These are phyloP conservation scores for Plantago ovata DNA, from an alignment of 257 asterid genomes.

Conservation along the genomic window DNA sequence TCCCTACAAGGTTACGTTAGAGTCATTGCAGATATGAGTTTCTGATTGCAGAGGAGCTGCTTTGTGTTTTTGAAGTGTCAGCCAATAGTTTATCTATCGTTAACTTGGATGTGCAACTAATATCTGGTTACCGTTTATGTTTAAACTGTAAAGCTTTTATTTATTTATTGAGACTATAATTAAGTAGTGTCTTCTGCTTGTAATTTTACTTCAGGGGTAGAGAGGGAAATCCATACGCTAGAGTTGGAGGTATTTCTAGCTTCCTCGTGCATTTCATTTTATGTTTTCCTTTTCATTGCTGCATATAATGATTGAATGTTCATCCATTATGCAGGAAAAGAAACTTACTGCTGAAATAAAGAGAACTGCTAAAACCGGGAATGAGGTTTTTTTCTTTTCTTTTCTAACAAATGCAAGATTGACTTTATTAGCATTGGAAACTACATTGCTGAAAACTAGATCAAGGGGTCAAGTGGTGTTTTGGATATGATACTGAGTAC, in stretches of 20 bases:
- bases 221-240: slow-evolving; percentile 65
- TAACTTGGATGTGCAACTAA: too few relatives aligned
- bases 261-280: slow-evolving; percentile 3
- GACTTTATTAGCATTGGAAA: background rate
- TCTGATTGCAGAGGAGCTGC: too few relatives aligned
- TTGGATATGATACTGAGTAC: background rate
- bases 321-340: slow-evolving; percentile 63
- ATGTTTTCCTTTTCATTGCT: background rate
- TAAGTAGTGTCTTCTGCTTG: slow-evolving; percentile 1
- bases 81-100: too few relatives aligned
- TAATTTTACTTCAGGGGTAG: slow-evolving; percentile 51
- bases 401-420: background rate
- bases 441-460: background rate
- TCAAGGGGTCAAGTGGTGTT: background rate
- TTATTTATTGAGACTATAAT: too few relatives aligned
- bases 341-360: slow-evolving; percentile 91
- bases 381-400: slow-evolving; percentile 84
- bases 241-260: slow-evolving; percentile 58
- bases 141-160: too few relatives aligned
- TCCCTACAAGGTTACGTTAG: too few relatives aligned
- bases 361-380: slow-evolving; percentile 95
- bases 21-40: too few relatives aligned
- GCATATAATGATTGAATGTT: slow-evolving; percentile 5
- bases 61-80: too few relatives aligned
- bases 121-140: too few relatives aligned